Percentiles rank a stretch among this genome's conserved stretches.
These are phyloP conservation scores for Penicillium bialowiezense DNA, from an alignment of 495 filamentous ascomycete genomes.

Conservation along the genomic window DNA sequence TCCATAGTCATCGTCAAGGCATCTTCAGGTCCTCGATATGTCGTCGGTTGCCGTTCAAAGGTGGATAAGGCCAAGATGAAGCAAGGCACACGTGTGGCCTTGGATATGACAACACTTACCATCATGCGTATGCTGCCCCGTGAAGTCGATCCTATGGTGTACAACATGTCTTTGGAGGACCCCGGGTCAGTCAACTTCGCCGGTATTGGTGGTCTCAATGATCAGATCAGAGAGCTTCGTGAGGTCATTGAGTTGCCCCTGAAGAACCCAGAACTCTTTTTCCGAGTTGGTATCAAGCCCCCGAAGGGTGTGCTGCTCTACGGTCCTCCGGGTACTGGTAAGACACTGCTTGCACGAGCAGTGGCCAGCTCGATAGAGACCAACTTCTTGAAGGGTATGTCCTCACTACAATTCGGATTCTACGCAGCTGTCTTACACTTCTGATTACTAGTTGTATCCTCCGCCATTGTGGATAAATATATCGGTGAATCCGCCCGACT, in stretches of 20 bases:
- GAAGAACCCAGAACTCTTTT: conserved; percentile 98
- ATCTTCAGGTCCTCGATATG: conserved; percentile 95
- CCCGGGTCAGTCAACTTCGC: conserved; percentile 97
- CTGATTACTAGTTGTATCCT: conserved; percentile 78
- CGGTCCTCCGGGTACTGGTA: conserved; percentile 96
- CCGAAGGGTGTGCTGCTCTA: conserved; percentile 98
- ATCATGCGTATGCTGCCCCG: conserved; percentile 99
- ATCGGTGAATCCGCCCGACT: conserved; percentile 97
- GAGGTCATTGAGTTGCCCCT: conserved; percentile 98
- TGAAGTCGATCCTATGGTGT: conserved; percentile 97
- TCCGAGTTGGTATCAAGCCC: conserved; percentile 96
- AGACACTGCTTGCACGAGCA: conserved; percentile 91
- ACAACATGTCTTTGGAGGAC: conserved; percentile 99
- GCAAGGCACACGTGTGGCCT: conserved; percentile 95
- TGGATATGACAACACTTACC: conserved; percentile 99
- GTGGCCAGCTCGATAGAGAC: conserved; percentile 97
- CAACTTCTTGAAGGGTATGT: conserved; percentile 92
- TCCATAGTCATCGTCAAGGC: conserved; percentile 74
- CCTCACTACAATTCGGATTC: not conserved
- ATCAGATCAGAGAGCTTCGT: conserved; percentile 95
- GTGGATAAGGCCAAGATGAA: conserved; percentile 96
- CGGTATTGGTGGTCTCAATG: conserved; percentile 98
- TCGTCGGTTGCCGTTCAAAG: conserved; percentile 97
- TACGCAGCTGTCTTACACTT: conserved; percentile 18
- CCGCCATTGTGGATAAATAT: conserved; percentile 99